Conservation (phyloP, 1,284 basidiomycete genomes). For the Gymnopus androsaceus region DNA sequence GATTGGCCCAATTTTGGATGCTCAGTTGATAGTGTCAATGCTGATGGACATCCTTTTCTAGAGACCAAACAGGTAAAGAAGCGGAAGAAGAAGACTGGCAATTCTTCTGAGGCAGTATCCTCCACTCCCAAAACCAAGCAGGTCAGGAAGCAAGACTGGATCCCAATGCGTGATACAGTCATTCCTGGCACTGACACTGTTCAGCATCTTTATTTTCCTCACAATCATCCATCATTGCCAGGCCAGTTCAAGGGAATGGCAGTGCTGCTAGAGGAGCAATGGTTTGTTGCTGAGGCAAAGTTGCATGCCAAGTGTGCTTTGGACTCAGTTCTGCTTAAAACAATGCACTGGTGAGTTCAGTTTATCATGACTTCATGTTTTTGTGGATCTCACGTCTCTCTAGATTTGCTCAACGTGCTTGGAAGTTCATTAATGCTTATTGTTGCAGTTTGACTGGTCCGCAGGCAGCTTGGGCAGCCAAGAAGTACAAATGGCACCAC, state of each 20-base stretch:
- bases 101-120: too few species aligned
- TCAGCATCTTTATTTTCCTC: not conserved
- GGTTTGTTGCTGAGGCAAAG: not conserved
- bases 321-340: not conserved
- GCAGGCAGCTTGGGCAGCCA: constrained; percentile 26
- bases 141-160: not conserved
- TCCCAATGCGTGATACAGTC: not conserved
- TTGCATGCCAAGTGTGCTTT: not conserved
- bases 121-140: not conserved
- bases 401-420: constrained; percentile 16
- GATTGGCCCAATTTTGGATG: too few species aligned
- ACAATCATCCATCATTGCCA: not conserved
- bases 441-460: constrained; percentile 18
- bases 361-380: not conserved
- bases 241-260: not conserved
- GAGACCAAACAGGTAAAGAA: not conserved
- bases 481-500: constrained; percentile 23
- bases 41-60: too few species aligned
- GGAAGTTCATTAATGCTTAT: constrained; percentile 24
- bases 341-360: not conserved
- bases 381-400: not conserved
- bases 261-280: not conserved
- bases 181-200: not conserved
- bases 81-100: not conserved
- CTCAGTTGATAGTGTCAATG: too few species aligned